Conservation (phyloP, 441 rosid genomes). For the Erysimum pusillum region DNA sequence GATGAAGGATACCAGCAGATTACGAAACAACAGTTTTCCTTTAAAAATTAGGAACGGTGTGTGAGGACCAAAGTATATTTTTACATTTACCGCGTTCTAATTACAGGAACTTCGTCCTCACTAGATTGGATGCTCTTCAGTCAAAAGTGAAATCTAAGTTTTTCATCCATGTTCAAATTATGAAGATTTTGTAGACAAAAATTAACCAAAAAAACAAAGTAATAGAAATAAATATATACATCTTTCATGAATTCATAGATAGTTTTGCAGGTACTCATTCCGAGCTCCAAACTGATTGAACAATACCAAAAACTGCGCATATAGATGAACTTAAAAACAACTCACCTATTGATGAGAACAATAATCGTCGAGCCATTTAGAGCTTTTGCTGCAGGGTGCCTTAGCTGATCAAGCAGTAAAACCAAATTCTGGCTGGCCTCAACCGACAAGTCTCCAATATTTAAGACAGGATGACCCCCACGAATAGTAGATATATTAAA, state of each 20-base stretch:
- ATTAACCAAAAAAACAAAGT: conserved; percentile 5
- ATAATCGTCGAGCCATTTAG: conserved; percentile 72
- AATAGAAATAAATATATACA: conserved; percentile 16
- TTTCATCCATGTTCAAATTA: conserved; percentile 23
- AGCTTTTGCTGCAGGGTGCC: conserved; percentile 85
- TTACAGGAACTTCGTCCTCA: conserved; percentile 15
- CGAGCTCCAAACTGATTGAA: conserved; percentile 17
- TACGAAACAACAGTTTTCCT: conserved; percentile 15
- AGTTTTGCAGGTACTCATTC: conserved; percentile 3
- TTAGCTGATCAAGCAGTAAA: conserved; percentile 93
- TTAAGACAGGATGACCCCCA: conserved; percentile 88
- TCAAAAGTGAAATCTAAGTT: conserved; percentile 25
- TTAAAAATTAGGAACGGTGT: neutral
- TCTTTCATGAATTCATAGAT: conserved; percentile 10
- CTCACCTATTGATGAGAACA: conserved; percentile 85
- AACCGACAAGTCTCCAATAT: conserved; percentile 87
- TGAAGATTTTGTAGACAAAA: conserved; percentile 22
- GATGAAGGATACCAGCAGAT: conserved; percentile 20
- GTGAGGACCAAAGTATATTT: conserved; percentile 16
- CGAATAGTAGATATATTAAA: conserved; percentile 91
- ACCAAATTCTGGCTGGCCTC: conserved; percentile 91
- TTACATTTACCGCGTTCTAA: conserved; percentile 5
- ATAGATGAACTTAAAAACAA: conserved; percentile 34
- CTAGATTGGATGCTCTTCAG: conserved; percentile 27
- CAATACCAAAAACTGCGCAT: conserved; percentile 33